These are phyloP conservation scores for Chamaecrista fasciculata DNA, from an alignment of 306 rosid genomes.

Conservation along the genomic window DNA sequence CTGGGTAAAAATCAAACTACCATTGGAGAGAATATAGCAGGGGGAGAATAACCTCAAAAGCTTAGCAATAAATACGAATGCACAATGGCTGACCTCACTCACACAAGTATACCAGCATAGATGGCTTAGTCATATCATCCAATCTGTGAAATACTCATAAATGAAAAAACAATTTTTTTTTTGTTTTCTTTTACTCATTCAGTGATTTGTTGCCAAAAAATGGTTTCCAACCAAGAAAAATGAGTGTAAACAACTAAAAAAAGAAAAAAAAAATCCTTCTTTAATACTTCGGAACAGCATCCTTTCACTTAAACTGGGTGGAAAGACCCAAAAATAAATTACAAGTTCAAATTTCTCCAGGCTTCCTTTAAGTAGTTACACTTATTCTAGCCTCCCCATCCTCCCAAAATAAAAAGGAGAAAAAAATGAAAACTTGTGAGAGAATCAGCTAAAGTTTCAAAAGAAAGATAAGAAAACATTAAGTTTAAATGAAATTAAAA, in stretches of 20 bases:
- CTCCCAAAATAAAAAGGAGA: background rate
- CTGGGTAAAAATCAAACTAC: slow-evolving; percentile 25
- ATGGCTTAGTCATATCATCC: background rate
- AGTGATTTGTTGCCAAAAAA: background rate
- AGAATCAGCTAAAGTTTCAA: too few relatives aligned
- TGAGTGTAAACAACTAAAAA: too few relatives aligned
- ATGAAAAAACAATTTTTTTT: background rate
- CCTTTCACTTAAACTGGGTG: too few relatives aligned
- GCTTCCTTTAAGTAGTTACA: background rate
- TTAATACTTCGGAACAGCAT: too few relatives aligned
- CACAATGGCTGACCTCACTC: slow-evolving; percentile 9
- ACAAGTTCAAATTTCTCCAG: background rate
- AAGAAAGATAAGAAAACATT: too few relatives aligned
- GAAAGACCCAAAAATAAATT: too few relatives aligned
- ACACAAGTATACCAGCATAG: background rate
- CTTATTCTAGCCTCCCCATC: background rate
- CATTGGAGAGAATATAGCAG: slow-evolving; percentile 6
- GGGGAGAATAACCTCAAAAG: background rate
- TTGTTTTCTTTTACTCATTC: too few relatives aligned
- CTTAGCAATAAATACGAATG: background rate
- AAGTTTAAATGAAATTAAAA: too few relatives aligned
- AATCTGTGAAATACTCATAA: background rate
- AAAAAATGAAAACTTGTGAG: background rate
- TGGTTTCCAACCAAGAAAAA: background rate
- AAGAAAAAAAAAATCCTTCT: too few relatives aligned